A percentile compares a stretch with the other conserved stretches of the same genome.
Conservation (phyloP, 345 rosid genomes). For the Anacardium occidentale region DNA sequence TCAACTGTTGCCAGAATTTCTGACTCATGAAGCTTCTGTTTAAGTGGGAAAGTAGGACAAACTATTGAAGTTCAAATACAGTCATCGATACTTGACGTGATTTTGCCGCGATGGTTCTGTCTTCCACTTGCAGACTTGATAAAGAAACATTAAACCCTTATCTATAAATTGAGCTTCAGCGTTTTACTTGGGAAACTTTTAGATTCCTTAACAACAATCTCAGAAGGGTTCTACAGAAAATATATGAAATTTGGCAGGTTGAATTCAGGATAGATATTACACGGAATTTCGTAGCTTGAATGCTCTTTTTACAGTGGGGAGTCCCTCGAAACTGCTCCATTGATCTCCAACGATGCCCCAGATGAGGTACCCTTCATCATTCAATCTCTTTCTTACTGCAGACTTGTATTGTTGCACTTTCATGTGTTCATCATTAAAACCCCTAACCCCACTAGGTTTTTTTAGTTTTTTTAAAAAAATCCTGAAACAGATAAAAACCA, state of each 20-base stretch:
- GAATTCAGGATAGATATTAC: conserved; percentile 47
- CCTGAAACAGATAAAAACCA: too few species aligned
- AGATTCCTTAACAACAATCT: not conserved
- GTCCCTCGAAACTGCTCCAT: conserved; percentile 75
- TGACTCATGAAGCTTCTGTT: not conserved
- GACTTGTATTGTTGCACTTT: conserved; percentile 64
- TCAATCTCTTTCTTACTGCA: conserved; percentile 48
- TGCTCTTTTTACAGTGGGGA: conserved; percentile 60
- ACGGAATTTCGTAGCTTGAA: conserved; percentile 92
- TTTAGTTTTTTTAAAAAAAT: too few species aligned
- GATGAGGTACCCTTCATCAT: conserved; percentile 61
- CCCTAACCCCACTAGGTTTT: conserved; percentile 28
- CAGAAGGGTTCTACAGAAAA: too few species aligned
- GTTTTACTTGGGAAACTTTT: not conserved
- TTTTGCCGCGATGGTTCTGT: not conserved
- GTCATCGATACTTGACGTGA: too few species aligned
- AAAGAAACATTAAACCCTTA: not conserved
- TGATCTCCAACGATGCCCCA: conserved; percentile 85
- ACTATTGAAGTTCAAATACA: not conserved
- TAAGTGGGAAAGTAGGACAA: not conserved
- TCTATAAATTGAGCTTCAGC: too few species aligned
- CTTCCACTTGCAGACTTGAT: conserved; percentile 1
- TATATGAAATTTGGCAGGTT: not conserved
- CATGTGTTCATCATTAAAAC: conserved; percentile 55
- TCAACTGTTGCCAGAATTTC: not conserved